phyloP scores from a whole-genome alignment of 805 yeast species.

The Jamesozyma spencerorum region DNA sequence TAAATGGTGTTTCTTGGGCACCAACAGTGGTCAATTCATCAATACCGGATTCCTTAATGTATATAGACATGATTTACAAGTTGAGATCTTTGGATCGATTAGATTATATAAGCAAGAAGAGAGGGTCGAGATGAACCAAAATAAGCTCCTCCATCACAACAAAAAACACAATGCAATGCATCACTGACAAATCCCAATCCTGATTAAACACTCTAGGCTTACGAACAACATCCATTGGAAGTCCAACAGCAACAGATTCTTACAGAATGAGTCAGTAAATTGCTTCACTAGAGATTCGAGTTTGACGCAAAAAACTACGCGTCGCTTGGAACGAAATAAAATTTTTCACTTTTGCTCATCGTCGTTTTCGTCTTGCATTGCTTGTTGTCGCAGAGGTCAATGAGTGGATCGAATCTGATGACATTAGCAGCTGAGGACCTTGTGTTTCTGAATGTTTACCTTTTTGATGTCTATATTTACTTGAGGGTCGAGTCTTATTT shows the following conservation, averaged over 20 bases:
- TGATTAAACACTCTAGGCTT: too few species aligned
- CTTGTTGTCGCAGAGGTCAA: too few species aligned
- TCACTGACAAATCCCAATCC: too few species aligned
- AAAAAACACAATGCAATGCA: too few species aligned
- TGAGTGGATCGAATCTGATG: too few species aligned
- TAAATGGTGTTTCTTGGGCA: conserved; percentile 58
- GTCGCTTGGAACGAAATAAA: neutral
- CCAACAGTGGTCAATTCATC: conserved; percentile 58
- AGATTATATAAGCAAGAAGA: neutral
- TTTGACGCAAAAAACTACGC: too few species aligned
- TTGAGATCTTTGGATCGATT: neutral
- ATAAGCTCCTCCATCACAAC: too few species aligned
- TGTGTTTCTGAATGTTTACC: too few species aligned
- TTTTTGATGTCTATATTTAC: too few species aligned
- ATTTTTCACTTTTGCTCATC: neutral
- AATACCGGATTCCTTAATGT: conserved; percentile 69
- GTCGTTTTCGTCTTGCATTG: too few species aligned
- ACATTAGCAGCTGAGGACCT: too few species aligned
- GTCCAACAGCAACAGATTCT: neutral
- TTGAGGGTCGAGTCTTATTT: too few species aligned
- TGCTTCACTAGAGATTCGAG: neutral
- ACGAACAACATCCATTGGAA: neutral
- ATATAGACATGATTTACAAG: conserved; percentile 33
- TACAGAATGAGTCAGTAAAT: neutral
- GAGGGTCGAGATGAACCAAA: neutral